Base-by-base conservation (phyloP, 2,329 filamentous ascomycete genomes). In the Xylaria sp. region DNA sequence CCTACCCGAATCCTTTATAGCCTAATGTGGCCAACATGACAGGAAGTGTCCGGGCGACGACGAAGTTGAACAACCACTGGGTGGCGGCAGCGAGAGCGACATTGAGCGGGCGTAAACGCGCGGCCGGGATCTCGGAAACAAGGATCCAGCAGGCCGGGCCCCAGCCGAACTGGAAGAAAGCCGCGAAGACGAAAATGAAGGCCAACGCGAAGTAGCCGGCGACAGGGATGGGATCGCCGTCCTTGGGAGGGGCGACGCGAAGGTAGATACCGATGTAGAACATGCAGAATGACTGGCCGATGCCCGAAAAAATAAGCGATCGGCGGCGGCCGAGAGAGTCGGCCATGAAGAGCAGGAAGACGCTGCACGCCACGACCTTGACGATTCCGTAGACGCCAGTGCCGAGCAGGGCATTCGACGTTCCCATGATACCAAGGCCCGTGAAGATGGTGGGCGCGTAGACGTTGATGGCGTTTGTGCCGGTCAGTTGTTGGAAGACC, bases 401-500 rank as follows among this genome's bases (percentile, higher is more conserved):
- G 38, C 85, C 85, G 71, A 88, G 85, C 29, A 88, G 81, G 35
- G 80, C 81, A 59, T 80, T 81, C 38, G 77, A 72, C 13, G 80
- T 85, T 0, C 83, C 82, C 1, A 70, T 77, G 57, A 77, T 69
- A 25, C 75, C 75, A 17, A 77, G 70, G 55, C 72, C 71, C 47
- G 67, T 66, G 67, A 75, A 74, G 58, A 75, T 74, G 38, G 67
- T 70, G 7, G 73, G 73, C 21, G 72, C 73, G 56, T 75, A 75
- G 25, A 71, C 71, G 60, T 75, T 75, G 66, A 75, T 74, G 37
- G 73, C 73, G 60, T 75, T 78, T 11, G 73, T 75, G 72, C 87
- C 88, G 0, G 88, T 91, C 85, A 91, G 89, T 72, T 91, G 88
- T 73, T 92, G 89, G 73, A 87, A 90, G 38, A 90, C 77, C 88